Base-by-base conservation (phyloP, 2,329 filamentous ascomycete species). In the Diaporthe sp. region DNA sequence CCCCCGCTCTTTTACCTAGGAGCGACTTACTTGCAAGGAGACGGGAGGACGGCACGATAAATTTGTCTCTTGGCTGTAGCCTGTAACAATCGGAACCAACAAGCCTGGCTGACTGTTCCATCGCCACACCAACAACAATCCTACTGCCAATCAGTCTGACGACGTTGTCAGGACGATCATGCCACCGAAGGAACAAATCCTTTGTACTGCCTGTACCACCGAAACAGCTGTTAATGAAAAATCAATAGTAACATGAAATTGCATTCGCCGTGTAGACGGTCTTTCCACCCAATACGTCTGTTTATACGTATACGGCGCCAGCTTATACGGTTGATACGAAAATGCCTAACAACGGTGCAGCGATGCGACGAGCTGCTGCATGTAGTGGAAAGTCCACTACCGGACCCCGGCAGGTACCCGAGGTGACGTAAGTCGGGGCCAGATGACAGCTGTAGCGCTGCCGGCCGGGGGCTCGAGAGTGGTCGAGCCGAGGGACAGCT, bases 391-490 rank as follows among this genome's bases (percentile, higher is more conserved):
- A 55, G 25, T 12, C 13, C n/a, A 13, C 20, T 20, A 22, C 17
- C 17, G 13, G 20, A 25, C 39, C 34, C 37, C 57, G 34, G 57
- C 57, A 63, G 28, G n/a, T 51, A 51, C 63, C 65, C 34, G 49
- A 55, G 49, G 47, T 70, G 65, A 70, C 49, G 65, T 55, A 70
- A 55, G 63, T 68, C 10, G 31, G 65, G 34, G 49, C 65, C 49
- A 68, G 65, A 68, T 68, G 47, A 68, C 47, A 68, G 65, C 65
- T 68, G 31, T 39, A 68, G 63, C 47, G 31, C 63, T 67, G 61
- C 61, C 44, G 20, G 42, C 61, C 42, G 60, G 60, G 60, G 61
- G 39, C 17, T 60, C 37, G 37, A 39, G 37, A 1, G 3, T 39
- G 37, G 39, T 37, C 42, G 42, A 67, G 61, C 61, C 44, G 47